Base-by-base conservation (phyloP, 139 green algal genomes). In the Coelastrella sp. region DNA sequence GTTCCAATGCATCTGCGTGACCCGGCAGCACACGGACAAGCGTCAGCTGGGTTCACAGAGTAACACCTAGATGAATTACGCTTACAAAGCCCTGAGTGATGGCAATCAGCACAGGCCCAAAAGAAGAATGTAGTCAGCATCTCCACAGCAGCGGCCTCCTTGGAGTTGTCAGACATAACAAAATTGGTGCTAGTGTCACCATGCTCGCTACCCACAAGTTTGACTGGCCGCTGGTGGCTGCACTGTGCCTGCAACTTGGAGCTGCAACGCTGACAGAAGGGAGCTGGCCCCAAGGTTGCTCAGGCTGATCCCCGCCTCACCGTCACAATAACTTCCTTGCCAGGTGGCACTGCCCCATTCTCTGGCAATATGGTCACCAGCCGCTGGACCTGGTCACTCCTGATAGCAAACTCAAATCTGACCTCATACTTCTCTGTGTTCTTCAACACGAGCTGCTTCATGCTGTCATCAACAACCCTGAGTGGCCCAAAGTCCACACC, bases 351-450 rank as follows among this genome's bases (percentile, higher is more conserved):
- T 14, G 66, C 89, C 64, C 95, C 96, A 54, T 91, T 76, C 8
- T 86, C 74, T 3, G 96, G 96, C 22, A 75, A 56, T 23, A 97
- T 93, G 32, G 80, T 91, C 81, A 98, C 94, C 68, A 97, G 73
- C 32, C 94, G 92, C 75, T 74, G 81, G 65, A 93, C 78, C 23
- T 85, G 68, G 17, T 90, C 85, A 5, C 32, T 57, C 68, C 84
- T 92, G 54, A 93, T 77, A 16, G 87, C 86, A 64, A 97, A 93
- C 47, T 91, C 92, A 93, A 93, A 98, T 4, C 71, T 89, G 22
- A 97, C 92, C 13, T 89, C 68, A 88, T 98, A 98, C 89, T 97
- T 98, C 68, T 95, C 96, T 2, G 83, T 95, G 93, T 98, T 98
- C 61, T 87, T 89, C 32, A 98, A 61, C n/a, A 74, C 83, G 47